Base-by-base conservation (phyloP, 768 basidiomycete genomes). In the Clavulina sp. region DNA sequence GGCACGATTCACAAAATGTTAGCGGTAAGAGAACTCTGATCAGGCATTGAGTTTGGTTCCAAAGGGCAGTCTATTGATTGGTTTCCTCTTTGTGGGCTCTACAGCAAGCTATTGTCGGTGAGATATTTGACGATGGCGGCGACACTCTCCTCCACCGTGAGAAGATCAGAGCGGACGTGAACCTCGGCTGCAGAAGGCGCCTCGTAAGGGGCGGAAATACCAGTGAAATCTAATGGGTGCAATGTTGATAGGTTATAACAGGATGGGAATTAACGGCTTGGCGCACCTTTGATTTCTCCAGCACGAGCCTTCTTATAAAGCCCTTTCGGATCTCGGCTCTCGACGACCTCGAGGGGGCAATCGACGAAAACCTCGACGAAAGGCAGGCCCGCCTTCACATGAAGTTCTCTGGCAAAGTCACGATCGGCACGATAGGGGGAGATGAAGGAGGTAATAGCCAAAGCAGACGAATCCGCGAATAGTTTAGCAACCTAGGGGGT, bases 311-410 rank as follows among this genome's bases (percentile, higher is more conserved):
- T 95, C 70, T 86, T 92, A 70, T 99, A 99, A 54, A 99, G 68
- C 1, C 95, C 93, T 66, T 99, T 99, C 1, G 95, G 95, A 64
- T 99, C 95, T 51, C 95, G 79, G 61, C 76, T 70, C 67, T 99
- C 95, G 23, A 86, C 88, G 5, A 92, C 78, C 41, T 71, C 64
- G 46, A 99, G 73, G 4, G 93, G 88, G 0, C 89, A 93, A 66
- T 97, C 93, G 44, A 97, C 73, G 60, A 80, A 99, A 34, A 97
- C 89, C 68, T 99, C 95, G 54, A 99, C 63, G 66, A 99, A 97
- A 34, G 80, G 77, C 40, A 97, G 66, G 18, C 72, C 70, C 1
- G 77, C 71, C 48, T 76, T 71, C 46, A 76, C 73, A 65, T 99
- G 93, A 28, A 97, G 72, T 53, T 79, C 70, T 41, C 95, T 78